phyloP scores from a whole-genome alignment of 2,329 filamentous ascomycete species.

The Diaporthe sp. region DNA sequence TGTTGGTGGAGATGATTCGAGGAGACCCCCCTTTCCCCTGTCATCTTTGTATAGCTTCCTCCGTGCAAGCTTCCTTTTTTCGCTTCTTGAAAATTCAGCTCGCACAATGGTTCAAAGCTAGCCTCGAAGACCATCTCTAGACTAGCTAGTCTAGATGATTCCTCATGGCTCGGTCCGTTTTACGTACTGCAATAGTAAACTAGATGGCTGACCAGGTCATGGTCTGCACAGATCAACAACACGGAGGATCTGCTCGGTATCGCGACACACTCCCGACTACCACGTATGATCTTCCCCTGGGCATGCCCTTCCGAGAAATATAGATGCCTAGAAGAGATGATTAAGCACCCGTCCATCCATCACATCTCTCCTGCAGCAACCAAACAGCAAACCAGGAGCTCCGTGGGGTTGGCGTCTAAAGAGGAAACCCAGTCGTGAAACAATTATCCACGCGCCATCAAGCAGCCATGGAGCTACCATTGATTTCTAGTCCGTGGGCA shows the following conservation, averaged over 20 bases:
- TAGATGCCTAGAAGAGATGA: slow-evolving; percentile 23
- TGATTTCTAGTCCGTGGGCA: not conserved
- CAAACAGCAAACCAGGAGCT: not conserved
- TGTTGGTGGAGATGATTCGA: not conserved
- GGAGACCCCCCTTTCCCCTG: slow-evolving; percentile 15
- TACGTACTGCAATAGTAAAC: not conserved
- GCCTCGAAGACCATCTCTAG: not conserved
- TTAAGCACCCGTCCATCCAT: slow-evolving; percentile 5
- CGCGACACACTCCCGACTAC: not conserved
- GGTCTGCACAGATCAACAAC: slow-evolving; percentile 25
- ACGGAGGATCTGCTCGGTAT: not conserved
- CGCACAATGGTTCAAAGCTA: not conserved
- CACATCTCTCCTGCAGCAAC: not conserved
- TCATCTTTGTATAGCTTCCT: not conserved
- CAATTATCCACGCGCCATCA: not conserved
- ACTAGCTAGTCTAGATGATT: not conserved
- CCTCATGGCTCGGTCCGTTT: not conserved
- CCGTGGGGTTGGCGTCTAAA: not conserved
- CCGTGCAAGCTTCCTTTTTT: not conserved
- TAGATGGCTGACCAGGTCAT: too few species aligned
- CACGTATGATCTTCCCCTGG: slow-evolving; percentile 9
- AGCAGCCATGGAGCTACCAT: not conserved
- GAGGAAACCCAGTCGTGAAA: not conserved
- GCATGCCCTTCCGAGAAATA: not conserved
- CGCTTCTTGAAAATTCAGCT: not conserved